Base-by-base conservation (phyloP, 495 filamentous ascomycete species). In the Hyaloscypha hepaticicola region DNA sequence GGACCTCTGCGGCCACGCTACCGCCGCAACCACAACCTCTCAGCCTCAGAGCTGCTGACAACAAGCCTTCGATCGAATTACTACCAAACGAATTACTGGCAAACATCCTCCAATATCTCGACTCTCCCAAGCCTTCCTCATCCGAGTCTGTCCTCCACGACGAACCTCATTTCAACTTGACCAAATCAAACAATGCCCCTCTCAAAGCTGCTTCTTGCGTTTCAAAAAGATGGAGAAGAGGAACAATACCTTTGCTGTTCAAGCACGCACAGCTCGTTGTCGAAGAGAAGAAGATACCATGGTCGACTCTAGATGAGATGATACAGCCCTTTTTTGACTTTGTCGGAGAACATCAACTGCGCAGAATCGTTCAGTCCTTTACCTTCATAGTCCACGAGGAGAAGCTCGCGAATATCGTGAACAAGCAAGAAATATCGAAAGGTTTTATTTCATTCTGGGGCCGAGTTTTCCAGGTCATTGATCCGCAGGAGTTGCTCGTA, bases 161-260 rank as follows among this genome's bases (percentile, higher is more conserved):
- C 34, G 75, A 80, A 64, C 80, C 80, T 5, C 55, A 60, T 21
- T 58, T 69, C 53, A 49, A 63, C 31, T 26, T 73, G 19, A 72
- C 59, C 33, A n/a, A 50, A 28, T 58, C 58, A 5, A 50, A 58
- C 1, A 22, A 56, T 45, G 50, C 61, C n/a, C 38, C 60, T 50
- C 74, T 83, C 55, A 83, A 82, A 67, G 66, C 71, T 31, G 55
- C 70, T 1, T 79, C 79, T 3, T 68, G 72, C 7, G 78, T 83
- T 28, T 76, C 70, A 33, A 77, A 61, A 33, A 57, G 69, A 61
- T 83, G 80, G 80, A 72, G 78, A 55, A 66, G 63, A 56, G 66
- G 73, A 19, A 65, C 67, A 0, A 63, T 79, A 6, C 77, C 76
- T 26, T 22, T 70, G n/a, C 73, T 83, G 16, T 82, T 80, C 72